Base-by-base conservation (phyloP, 2,329 filamentous ascomycete genomes). In the Hypoxylon sp. region DNA sequence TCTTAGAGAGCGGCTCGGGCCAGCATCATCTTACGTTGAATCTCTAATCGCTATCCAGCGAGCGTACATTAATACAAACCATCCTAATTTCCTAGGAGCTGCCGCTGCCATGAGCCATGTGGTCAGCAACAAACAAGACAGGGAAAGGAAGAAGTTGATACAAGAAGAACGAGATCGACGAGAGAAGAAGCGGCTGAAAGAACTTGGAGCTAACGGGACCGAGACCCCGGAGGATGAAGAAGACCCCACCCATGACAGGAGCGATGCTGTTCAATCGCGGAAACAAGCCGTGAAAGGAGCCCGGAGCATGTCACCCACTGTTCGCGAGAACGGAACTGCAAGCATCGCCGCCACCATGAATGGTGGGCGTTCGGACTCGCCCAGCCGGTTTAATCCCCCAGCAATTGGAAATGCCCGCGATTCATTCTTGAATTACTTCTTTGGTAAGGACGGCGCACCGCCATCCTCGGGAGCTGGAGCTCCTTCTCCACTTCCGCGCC, bases 21-120 rank as follows among this genome's bases (percentile, higher is more conserved):
- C 96, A 10, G 90, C 92, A 63, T 97, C 95, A 1, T 87, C 83
- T 58, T 99, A 99, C 74, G 96, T 99, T 48, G 96, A 98, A 81
- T 98, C 95, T 44, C 86, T 99, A 69, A 99, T 99, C 73, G 92
- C 96, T 27, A 99, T 99, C 68, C 96, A 99, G 82, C 89, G 96
- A 73, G 96, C 96, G 20, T 99, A 99, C 82, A 98, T 99, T 83
- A 99, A 99, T 84, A 99, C 96, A 46, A 99, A 99, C 78, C 96
- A 99, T 79, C 96, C 96, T 54, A 99, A 99, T 81, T 99, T 99
- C 84, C 89, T 98, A 14, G 96, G 96, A 49, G 96, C 96, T 14
- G 95, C 96, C 22, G 95, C 95, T 37, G 96, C 96, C 70, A 99
- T 99, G 96, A 95, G 94, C 73, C 94, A 96, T 53, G 95, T 99